Evolutionary conservation across 2,329 filamentous ascomycete genomes (phyloP).

Genomic region (Lachnellula hyalina): DNA sequence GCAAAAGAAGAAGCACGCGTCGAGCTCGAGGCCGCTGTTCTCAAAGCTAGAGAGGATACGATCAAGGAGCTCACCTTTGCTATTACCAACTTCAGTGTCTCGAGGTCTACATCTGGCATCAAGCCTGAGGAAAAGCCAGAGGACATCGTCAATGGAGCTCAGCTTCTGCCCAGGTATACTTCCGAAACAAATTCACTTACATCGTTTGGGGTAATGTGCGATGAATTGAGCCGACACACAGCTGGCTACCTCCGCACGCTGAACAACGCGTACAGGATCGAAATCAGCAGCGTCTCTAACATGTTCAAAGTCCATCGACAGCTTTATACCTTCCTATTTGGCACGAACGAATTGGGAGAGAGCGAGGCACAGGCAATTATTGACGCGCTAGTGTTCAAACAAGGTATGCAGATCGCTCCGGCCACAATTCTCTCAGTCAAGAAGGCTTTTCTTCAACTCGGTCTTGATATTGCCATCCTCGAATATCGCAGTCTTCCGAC

Average conservation of each 20-base stretch:
- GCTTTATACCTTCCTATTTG: background rate
- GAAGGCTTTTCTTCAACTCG: background rate
- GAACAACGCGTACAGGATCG: background rate
- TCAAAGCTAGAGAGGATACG: background rate
- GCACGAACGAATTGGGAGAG: background rate
- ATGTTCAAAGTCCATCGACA: background rate
- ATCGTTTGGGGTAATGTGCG: background rate
- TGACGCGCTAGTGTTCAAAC: background rate
- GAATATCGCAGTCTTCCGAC: background rate
- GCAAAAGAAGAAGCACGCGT: background rate
- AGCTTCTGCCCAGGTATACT: background rate
- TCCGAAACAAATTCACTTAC: background rate
- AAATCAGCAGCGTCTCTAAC: background rate
- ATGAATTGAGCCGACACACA: background rate
- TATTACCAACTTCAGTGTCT: no score
- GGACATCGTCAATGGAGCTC: background rate
- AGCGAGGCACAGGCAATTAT: background rate
- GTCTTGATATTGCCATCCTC: background rate
- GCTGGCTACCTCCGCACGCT: background rate
- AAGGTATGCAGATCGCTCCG: background rate
- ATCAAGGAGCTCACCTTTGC: background rate
- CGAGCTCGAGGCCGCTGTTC: background rate
- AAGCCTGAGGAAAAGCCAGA: background rate
- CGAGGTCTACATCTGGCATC: background rate
- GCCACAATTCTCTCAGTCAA: background rate